These are phyloP conservation scores for Paratinospora sagittata DNA, from an alignment of 164 flowering plant genomes.

Conservation along the genomic window DNA sequence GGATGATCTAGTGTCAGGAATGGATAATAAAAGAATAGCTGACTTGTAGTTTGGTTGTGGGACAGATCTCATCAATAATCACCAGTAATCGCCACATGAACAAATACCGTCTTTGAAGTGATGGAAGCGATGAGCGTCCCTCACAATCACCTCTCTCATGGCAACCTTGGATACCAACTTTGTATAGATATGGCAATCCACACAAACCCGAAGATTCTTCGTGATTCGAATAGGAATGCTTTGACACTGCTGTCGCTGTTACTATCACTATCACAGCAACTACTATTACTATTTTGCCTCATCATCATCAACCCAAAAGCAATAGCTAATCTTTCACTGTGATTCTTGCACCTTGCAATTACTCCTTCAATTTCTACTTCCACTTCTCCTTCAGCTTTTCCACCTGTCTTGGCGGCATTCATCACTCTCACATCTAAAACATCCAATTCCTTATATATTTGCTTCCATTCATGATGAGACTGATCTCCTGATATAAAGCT, in stretches of 20 bases:
- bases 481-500: conserved; percentile 24
- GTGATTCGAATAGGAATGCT: conserved; percentile 20
- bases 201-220: conserved; percentile 26
- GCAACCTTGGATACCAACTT: conserved; percentile 26
- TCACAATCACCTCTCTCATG: conserved; percentile 22
- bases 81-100: conserved; percentile 32
- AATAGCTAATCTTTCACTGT: conserved; percentile 33
- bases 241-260: neutral
- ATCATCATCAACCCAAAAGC: conserved; percentile 22
- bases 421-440: conserved; percentile 18
- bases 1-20: no score
- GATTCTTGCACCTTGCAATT: conserved; percentile 20
- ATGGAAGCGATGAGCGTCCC: conserved; percentile 27
- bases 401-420: conserved; percentile 7
- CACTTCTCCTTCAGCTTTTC: conserved; percentile 4
- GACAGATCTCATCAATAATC: neutral
- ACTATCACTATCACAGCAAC: neutral
- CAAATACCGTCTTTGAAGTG: conserved; percentile 28
- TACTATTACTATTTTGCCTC: neutral
- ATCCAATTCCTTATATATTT: conserved; percentile 17
- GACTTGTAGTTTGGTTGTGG: no score
- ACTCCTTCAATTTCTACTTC: conserved; percentile 13
- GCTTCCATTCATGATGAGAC: conserved; percentile 12
- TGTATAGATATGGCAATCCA: conserved; percentile 26
- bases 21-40: no score